A percentile compares a stretch with the other conserved stretches of the same genome.
Conservation (phyloP, 441 rosid genomes). For the Pelargonium myrrhifolium region DNA sequence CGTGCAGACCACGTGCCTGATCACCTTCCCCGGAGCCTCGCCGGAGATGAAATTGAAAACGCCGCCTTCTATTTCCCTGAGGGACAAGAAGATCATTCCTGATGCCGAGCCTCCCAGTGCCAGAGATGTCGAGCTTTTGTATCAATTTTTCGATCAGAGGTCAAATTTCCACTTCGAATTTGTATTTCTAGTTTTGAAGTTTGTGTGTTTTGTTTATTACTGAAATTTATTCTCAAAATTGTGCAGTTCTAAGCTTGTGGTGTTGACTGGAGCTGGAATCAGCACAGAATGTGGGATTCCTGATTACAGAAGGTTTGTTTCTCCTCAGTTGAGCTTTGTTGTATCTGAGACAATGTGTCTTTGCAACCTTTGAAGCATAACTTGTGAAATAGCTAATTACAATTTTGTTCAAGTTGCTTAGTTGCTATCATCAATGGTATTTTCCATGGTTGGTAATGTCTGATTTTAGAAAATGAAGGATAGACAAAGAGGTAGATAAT, state of each 20-base stretch:
- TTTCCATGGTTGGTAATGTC: too few relatives aligned
- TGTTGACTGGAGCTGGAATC: constrained; percentile 86
- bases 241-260: constrained; percentile 54
- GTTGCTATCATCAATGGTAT: too few relatives aligned
- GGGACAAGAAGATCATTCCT: constrained; percentile 59
- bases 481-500: too few relatives aligned
- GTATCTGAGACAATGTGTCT: not conserved
- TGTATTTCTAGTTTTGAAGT: not conserved
- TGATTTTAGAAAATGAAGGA: too few relatives aligned
- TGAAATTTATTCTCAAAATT: not conserved
- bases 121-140: constrained; percentile 47
- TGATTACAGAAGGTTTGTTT: constrained; percentile 74
- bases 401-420: too few relatives aligned
- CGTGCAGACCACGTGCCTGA: constrained; percentile 44
- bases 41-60: constrained; percentile 22
- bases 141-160: constrained; percentile 66
- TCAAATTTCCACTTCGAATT: constrained; percentile 8
- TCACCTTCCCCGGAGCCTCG: constrained; percentile 41
- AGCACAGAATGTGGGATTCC: constrained; percentile 96
- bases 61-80: constrained; percentile 29
- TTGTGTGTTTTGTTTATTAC: not conserved
- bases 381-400: too few relatives aligned
- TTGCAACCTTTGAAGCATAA: too few relatives aligned
- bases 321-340: not conserved
- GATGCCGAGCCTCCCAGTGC: constrained; percentile 65